Evolutionary conservation across 2,329 filamentous ascomycete genomes (phyloP), one percentile per base, ranked within the genome.

Genomic region (Didymellaceae sp.): DNA sequence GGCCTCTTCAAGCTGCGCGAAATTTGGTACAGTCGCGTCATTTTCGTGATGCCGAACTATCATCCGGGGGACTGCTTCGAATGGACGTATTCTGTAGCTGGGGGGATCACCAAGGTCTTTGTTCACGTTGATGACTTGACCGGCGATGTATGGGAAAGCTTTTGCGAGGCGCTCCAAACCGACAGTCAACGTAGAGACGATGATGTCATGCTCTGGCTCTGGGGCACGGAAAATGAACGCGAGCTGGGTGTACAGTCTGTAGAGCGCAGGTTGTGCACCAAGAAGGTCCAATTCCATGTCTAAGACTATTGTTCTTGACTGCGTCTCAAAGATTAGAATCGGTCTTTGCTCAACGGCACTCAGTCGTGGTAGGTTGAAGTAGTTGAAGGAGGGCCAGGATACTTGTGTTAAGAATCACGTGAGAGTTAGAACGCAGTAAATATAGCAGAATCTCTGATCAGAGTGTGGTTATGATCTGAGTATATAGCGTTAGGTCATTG

Each of bases 141-240:
- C 80, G 3, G 78, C 75, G 1, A 78, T 51, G 78, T 77, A 82
- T 1, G 77, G 79, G 33, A 82, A 80, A 26, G 30, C 63, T 0
- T 57, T 39, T 0, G 72, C 55, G 0, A 83, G 68, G 2, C 67
- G 66, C 30, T 52, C 43, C 9, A 62, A 28, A 26, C 59, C 61
- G 6, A 14, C 1, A 7, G 38, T 42, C 9, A 64, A 14, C 6
- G 40, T 20, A 47, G 18, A 7, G 58, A 52, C 17, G 64, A 61
- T 54, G 4, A 7, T 2, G 33, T 46, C 18, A 10, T 57, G 34
- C 10, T 14, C 28, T 11, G 32, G 17, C 14, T 59, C 1, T 58
- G 4, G 7, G 75, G 13, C 24, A 0, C 67, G 46, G 58, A 75
- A 82, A 49, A 71, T 70, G 22, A 78, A 63, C 30, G 68, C 72